Conservation (phyloP, 495 filamentous ascomycete species). For the Zalerion maritima region DNA sequence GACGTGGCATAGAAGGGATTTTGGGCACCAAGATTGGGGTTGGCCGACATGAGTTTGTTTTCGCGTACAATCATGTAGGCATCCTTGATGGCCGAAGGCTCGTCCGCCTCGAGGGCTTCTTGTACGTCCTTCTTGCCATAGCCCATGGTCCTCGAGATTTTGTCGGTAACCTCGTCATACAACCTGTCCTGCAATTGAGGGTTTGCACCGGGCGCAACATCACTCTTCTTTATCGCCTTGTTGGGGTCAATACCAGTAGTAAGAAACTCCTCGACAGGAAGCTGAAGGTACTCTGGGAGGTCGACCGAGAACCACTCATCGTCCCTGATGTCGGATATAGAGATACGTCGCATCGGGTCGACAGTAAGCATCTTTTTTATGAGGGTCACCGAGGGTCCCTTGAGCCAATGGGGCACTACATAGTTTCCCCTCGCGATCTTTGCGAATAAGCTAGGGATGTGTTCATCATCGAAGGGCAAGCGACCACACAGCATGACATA, state of each 20-base stretch:
- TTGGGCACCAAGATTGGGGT: slow-evolving; percentile 24
- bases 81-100: slow-evolving; percentile 96
- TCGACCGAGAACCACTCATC: slow-evolving; percentile 91
- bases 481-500: slow-evolving; percentile 88
- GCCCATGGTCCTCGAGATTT: slow-evolving; percentile 94
- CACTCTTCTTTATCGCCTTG: slow-evolving; percentile 69
- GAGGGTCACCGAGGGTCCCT: slow-evolving; percentile 64
- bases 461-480: slow-evolving; percentile 94
- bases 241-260: slow-evolving; percentile 85
- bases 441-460: slow-evolving; percentile 74
- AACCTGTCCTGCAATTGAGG: slow-evolving; percentile 71
- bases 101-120: slow-evolving; percentile 77
- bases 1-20: slow-evolving; percentile 26
- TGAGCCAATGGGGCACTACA: slow-evolving; percentile 75
- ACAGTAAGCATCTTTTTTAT: slow-evolving; percentile 91
- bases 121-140: slow-evolving; percentile 91
- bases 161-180: slow-evolving; percentile 79
- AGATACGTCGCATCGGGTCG: slow-evolving; percentile 85
- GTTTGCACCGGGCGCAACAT: slow-evolving; percentile 63
- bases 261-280: slow-evolving; percentile 83
- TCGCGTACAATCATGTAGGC: slow-evolving; percentile 95
- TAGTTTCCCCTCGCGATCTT: slow-evolving; percentile 87
- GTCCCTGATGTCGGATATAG: slow-evolving; percentile 81
- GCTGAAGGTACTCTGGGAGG: slow-evolving; percentile 69
- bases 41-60: slow-evolving; percentile 93